A percentile compares a stretch with the other conserved stretches of the same genome.
phyloP scores from a whole-genome alignment of 2,329 filamentous ascomycete species.

The Fusarium solani-melongenae region DNA sequence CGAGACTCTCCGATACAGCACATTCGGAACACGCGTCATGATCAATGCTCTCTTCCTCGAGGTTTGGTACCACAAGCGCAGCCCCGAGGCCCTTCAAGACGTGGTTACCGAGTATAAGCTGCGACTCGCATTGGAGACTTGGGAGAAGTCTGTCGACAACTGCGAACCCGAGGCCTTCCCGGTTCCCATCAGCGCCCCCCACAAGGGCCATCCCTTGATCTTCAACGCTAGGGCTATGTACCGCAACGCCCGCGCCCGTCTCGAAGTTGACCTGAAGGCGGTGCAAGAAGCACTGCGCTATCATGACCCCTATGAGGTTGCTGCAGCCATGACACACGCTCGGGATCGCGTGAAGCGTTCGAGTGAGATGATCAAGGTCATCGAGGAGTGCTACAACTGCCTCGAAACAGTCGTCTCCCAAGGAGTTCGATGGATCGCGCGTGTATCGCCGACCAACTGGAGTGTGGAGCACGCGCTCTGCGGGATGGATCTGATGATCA shows the following conservation, averaged over 20 bases:
- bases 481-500: conserved; percentile 96
- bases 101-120: conserved; percentile 99
- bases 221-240: conserved; percentile 99
- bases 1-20: conserved; percentile 89
- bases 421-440: conserved; percentile 97
- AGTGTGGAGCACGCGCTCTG: conserved; percentile 98
- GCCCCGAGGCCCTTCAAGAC: conserved; percentile 95
- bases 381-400: conserved; percentile 97
- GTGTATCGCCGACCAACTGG: conserved; percentile 98
- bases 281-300: conserved; percentile 97
- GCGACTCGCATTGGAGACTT: conserved; percentile 94
- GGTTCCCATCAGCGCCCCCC: conserved; percentile 90
- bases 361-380: conserved; percentile 97
- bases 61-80: conserved; percentile 99
- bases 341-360: conserved; percentile 95
- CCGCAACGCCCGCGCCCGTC: conserved; percentile 89
- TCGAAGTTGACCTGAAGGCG: conserved; percentile 94
- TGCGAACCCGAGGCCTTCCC: conserved; percentile 92
- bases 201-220: conserved; percentile 94
- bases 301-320: conserved; percentile 97
- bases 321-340: conserved; percentile 94
- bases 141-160: conserved; percentile 94
- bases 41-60: conserved; percentile 98
- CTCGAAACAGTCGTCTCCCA: conserved; percentile 95
- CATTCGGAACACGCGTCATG: conserved; percentile 97